Evolutionary conservation across 805 yeast genomes (phyloP).

Genomic region (Helenozyma rhizophorensis): DNA sequence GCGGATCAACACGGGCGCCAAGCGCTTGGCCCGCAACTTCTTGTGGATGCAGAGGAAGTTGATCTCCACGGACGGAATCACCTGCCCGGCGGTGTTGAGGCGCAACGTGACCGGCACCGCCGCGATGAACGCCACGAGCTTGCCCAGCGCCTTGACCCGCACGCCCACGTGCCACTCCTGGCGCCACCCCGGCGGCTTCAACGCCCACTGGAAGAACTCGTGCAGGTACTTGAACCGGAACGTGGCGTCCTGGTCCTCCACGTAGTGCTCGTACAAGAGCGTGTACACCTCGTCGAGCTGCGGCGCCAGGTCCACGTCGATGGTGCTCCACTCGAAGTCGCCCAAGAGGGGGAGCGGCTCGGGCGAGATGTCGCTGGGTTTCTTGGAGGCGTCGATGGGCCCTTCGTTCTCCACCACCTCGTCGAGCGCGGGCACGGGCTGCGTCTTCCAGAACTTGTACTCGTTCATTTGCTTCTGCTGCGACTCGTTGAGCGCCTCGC

Average conservation of each 20-base stretch:
- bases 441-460: constrained; percentile 96
- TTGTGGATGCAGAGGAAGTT: constrained; percentile 94
- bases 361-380: constrained; percentile 66
- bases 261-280: constrained; percentile 82
- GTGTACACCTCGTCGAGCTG: constrained; percentile 76
- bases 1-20: constrained; percentile 90
- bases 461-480: constrained; percentile 67
- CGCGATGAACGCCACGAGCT: constrained; percentile 86
- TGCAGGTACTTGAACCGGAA: constrained; percentile 87
- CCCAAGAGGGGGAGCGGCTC: constrained; percentile 65
- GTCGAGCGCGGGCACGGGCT: constrained; percentile 82
- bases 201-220: constrained; percentile 86
- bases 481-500: constrained; percentile 49
- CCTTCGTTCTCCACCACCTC: constrained; percentile 68
- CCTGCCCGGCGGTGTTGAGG: constrained; percentile 47
- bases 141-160: constrained; percentile 69
- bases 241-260: constrained; percentile 89
- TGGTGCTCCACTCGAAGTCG: constrained; percentile 86
- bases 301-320: constrained; percentile 51
- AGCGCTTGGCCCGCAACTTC: constrained; percentile 85
- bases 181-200: constrained; percentile 90
- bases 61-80: constrained; percentile 72
- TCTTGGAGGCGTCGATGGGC: constrained; percentile 67
- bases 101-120: constrained; percentile 77
- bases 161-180: constrained; percentile 93